These are phyloP conservation scores for Irpex sp. DNA, from an alignment of 1,284 basidiomycete species.

Conservation along the genomic window DNA sequence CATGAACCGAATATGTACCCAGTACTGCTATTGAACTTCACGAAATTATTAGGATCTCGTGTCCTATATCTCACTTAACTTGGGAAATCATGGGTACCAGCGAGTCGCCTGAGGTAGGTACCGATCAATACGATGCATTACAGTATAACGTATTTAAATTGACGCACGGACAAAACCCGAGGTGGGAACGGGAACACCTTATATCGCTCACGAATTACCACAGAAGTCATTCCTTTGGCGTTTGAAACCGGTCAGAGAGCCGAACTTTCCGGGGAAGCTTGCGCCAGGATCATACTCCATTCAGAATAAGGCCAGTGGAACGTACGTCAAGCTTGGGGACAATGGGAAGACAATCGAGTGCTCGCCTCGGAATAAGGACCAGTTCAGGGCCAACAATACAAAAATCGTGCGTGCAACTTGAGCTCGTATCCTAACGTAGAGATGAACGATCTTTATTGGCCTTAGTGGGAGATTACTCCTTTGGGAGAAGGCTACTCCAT, in stretches of 20 bases:
- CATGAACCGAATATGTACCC: background rate
- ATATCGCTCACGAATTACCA: background rate
- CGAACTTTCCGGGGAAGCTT: background rate
- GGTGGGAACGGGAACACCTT: background rate
- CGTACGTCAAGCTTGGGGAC: slow-evolving; percentile 1
- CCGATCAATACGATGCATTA: background rate
- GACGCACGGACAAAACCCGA: too few species aligned
- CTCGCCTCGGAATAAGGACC: background rate
- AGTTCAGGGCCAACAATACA: slow-evolving; percentile 1
- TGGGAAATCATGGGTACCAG: background rate
- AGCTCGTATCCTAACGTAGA: background rate
- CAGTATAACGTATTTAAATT: too few species aligned
- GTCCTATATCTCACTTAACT: background rate
- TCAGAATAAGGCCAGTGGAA: slow-evolving; percentile 8
- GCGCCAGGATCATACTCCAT: slow-evolving; percentile 8
- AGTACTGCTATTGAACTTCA: background rate
- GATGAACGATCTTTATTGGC: too few species aligned
- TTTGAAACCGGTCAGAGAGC: background rate
- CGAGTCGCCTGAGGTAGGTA: background rate
- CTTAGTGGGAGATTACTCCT: slow-evolving; percentile 10
- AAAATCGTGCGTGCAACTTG: slow-evolving; percentile 1
- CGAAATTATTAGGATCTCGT: slow-evolving; percentile 1
- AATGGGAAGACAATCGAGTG: slow-evolving; percentile 8
- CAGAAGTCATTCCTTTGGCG: background rate
- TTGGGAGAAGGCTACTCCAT: slow-evolving; percentile 10